These are phyloP conservation scores for Talaromyces sp. DNA, from an alignment of 2,329 filamentous ascomycete species.

Conservation along the genomic window DNA sequence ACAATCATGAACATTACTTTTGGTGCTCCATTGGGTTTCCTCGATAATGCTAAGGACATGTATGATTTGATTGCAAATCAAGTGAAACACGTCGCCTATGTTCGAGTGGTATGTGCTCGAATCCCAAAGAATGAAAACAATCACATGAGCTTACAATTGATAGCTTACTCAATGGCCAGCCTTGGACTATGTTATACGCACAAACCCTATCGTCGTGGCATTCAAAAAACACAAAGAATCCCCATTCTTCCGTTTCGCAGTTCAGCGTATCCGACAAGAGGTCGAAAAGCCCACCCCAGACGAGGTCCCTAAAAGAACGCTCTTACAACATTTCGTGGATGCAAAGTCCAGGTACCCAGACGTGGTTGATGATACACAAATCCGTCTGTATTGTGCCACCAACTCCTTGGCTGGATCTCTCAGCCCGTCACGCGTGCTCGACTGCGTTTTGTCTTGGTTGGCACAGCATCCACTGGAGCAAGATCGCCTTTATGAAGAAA, in stretches of 20 bases:
- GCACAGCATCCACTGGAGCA: slow-evolving; percentile 11
- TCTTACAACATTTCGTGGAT: slow-evolving; percentile 15
- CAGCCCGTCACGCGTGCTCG: slow-evolving; percentile 14
- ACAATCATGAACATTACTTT: slow-evolving; percentile 18
- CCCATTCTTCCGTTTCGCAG: slow-evolving; percentile 14
- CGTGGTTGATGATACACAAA: slow-evolving; percentile 14
- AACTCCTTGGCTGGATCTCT: slow-evolving; percentile 14
- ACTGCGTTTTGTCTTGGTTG: slow-evolving; percentile 13
- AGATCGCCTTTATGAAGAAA: slow-evolving; percentile 6
- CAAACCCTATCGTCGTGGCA: slow-evolving; percentile 6
- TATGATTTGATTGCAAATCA: slow-evolving; percentile 14
- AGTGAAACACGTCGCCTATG: slow-evolving; percentile 16
- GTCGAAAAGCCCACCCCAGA: slow-evolving; percentile 12
- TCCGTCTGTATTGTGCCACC: slow-evolving; percentile 14
- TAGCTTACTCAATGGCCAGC: slow-evolving; percentile 17
- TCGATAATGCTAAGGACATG: slow-evolving; percentile 16
- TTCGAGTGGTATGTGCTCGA: slow-evolving; percentile 11
- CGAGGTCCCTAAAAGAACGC: slow-evolving; percentile 5
- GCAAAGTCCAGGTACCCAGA: slow-evolving; percentile 14
- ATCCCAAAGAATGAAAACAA: neutral
- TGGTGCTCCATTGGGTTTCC: slow-evolving; percentile 10
- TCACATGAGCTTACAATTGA: neutral
- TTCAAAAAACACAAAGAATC: slow-evolving; percentile 16
- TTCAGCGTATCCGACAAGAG: slow-evolving; percentile 11
- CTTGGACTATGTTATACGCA: slow-evolving; percentile 12